These are phyloP conservation scores for Nymphaea colorata DNA, from an alignment of 164 flowering plant species.

Conservation along the genomic window DNA sequence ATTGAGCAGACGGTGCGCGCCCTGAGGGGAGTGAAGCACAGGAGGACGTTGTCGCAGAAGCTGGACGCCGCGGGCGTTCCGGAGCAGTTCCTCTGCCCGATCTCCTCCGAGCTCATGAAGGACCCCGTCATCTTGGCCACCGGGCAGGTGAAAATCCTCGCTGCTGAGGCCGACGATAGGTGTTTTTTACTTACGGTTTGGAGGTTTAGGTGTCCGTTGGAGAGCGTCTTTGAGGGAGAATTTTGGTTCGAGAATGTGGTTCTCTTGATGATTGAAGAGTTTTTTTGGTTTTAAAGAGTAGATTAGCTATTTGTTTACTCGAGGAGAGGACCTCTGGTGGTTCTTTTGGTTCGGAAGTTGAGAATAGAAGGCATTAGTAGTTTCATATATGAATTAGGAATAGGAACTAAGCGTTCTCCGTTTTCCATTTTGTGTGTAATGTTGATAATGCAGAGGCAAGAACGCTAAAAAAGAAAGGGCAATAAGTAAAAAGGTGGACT, in stretches of 20 bases:
- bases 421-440: too few species aligned
- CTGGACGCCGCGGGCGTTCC: slow-evolving; percentile 18
- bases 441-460: too few species aligned
- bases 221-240: not conserved
- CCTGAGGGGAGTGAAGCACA: slow-evolving; percentile 35
- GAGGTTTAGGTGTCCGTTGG: not conserved
- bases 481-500: too few species aligned
- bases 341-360: too few species aligned
- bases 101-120: slow-evolving; percentile 50
- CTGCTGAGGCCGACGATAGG: not conserved
- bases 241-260: not conserved
- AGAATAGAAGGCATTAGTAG: too few species aligned
- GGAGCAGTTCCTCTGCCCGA: slow-evolving; percentile 46
- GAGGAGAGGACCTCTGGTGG: too few species aligned
- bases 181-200: not conserved
- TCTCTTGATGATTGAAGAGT: too few species aligned
- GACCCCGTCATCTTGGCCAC: slow-evolving; percentile 61
- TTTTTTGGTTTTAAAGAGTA: too few species aligned
- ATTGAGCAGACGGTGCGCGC: slow-evolving; percentile 22
- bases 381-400: too few species aligned
- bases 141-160: slow-evolving; percentile 46
- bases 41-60: slow-evolving; percentile 22
- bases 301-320: too few species aligned
- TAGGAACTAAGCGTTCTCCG: too few species aligned
- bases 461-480: too few species aligned